Evolutionary conservation across 2,329 filamentous ascomycete genomes (phyloP).

Genomic region (Stachybotrys echinatus): DNA sequence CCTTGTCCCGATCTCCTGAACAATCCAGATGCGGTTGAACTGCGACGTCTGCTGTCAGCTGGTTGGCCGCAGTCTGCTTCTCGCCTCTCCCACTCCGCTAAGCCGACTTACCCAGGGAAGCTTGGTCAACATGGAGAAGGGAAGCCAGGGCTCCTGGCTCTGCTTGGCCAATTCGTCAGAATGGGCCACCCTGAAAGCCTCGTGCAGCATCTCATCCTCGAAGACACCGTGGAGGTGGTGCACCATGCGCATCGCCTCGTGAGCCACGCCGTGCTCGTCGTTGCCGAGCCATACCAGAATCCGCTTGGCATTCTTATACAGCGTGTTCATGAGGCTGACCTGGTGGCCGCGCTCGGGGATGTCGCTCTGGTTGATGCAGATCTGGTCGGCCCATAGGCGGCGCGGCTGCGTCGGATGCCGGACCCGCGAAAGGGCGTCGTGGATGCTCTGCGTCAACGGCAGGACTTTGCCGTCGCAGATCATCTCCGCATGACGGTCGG

Average conservation of each 20-base stretch:
- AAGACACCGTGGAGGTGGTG: constrained; percentile 21
- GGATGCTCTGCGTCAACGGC: constrained; percentile 21
- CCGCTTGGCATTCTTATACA: constrained; percentile 25
- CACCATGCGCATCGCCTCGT: constrained; percentile 20
- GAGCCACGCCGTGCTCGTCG: constrained; percentile 19
- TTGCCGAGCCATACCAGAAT: constrained; percentile 30
- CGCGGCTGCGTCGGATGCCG: constrained; percentile 16
- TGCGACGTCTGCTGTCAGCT: constrained; percentile 6
- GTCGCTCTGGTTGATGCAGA: constrained; percentile 34
- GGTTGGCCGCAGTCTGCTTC: not conserved
- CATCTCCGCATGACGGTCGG: constrained; percentile 14
- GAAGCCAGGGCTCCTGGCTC: constrained; percentile 20
- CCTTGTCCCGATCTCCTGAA: constrained; percentile 28
- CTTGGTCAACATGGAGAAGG: constrained; percentile 24
- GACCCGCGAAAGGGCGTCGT: constrained; percentile 22
- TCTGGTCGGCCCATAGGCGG: constrained; percentile 32
- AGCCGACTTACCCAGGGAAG: constrained; percentile 24
- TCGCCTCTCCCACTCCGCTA: not conserved
- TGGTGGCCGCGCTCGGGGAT: constrained; percentile 27
- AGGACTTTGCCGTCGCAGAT: constrained; percentile 16
- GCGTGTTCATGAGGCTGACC: constrained; percentile 31
- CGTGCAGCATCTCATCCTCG: constrained; percentile 20
- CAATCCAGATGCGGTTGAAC: constrained; percentile 31
- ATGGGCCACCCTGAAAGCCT: constrained; percentile 19
- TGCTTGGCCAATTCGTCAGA: constrained; percentile 22